Base-by-base conservation (phyloP, 2,329 filamentous ascomycete species). In the Ophidiomyces ophidiicola region DNA sequence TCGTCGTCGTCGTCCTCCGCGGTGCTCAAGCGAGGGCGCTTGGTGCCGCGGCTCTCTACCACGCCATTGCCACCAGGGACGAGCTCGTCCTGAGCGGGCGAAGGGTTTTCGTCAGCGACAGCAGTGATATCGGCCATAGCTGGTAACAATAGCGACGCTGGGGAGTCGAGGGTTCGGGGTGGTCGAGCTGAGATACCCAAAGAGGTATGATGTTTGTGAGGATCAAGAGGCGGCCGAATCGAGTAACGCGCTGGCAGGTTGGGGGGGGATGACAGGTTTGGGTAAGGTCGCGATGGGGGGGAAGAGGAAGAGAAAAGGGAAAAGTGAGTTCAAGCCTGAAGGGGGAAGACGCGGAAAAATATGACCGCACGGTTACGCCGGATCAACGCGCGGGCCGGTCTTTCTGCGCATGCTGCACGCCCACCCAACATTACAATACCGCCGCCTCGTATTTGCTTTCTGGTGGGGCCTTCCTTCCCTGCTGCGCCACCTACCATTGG, bases 1-100 rank as follows among this genome's bases (percentile, higher is more conserved):
- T 96, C 87, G 49, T 96, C 90, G 51, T 96, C 90, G 59, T 96
- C 90, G 60, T 96, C 88, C 55, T 79, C 78, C 38, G 78, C 74
- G 53, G 81, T 68, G 55, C 67, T 80, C 48, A 82, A 78, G 59
- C 90, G 84, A 63, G 74, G 76, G 54, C 88, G 86, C 74, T 96
- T 96, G 66, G 86, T 75, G 61, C 85, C 86, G 60, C 87, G 84
- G 63, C 68, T 74, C 58, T 87, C 82, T 50, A 66, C 61, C 56
- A 70, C 70, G 53, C 81, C 82, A 68, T 87, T 86, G 64, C 80
- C 81, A 53, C 54, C 49, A 48, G 60, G 71, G 50, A 73, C 67
- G 57, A 83, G 77, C 51, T 73, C 62, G 52, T 86, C 81, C 56
- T 85, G 81, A 57, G 81, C 73, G 53, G 81, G 79, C 53, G 74